These are phyloP conservation scores for Coniochaeta sp. DNA, from an alignment of 2,329 filamentous ascomycete species.

Conservation along the genomic window DNA sequence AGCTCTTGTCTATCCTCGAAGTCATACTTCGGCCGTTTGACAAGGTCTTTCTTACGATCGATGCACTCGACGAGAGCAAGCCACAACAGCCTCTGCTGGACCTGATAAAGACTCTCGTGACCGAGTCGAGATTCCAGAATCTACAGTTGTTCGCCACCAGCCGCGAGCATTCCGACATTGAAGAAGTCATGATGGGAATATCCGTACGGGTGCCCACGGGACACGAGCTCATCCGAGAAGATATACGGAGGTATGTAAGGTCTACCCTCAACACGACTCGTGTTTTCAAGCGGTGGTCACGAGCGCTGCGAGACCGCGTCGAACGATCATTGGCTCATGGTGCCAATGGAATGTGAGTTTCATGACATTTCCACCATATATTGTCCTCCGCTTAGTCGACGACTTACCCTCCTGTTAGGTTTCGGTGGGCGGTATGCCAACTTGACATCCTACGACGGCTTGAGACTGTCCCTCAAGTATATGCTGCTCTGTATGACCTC, in stretches of 20 bases:
- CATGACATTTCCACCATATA: background rate
- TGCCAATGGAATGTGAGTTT: background rate
- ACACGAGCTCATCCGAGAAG: slow-evolving; percentile 14
- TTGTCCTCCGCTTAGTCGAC: background rate
- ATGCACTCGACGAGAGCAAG: slow-evolving; percentile 15
- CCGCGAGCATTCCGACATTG: background rate
- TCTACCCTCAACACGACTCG: too few relatives aligned
- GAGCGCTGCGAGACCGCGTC: background rate
- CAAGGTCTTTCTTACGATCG: slow-evolving; percentile 7
- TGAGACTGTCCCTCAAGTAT: background rate
- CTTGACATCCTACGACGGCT: background rate
- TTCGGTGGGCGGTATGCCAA: background rate
- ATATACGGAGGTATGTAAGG: slow-evolving; percentile 8
- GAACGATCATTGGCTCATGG: background rate
- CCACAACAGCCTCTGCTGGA: slow-evolving; percentile 5
- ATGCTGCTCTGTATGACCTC: background rate
- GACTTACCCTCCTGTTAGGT: background rate
- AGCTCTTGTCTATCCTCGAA: background rate
- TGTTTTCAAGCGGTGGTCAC: background rate
- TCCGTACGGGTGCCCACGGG: slow-evolving; percentile 6
- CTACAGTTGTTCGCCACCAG: slow-evolving; percentile 10
- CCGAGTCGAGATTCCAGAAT: slow-evolving; percentile 14
- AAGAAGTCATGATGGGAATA: background rate
- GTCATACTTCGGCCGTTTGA: slow-evolving; percentile 5
- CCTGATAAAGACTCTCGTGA: slow-evolving; percentile 5